Base-by-base conservation (phyloP, 2,329 filamentous ascomycete genomes). In the Graphium sp. region DNA sequence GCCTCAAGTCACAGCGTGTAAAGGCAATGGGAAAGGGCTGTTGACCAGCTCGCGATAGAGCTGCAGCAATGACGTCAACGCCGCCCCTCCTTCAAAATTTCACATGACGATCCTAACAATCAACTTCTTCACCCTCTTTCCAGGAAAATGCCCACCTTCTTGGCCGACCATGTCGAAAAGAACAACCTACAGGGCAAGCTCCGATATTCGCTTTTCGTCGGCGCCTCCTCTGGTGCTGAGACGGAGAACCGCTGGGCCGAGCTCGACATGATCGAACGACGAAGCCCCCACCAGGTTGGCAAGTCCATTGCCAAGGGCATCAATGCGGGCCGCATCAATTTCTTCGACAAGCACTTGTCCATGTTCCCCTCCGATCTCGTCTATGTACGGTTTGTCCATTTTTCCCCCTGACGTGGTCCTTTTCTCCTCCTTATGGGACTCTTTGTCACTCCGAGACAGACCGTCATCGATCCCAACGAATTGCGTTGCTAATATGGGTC, bases 201-300 rank as follows among this genome's bases (percentile, higher is more conserved):
- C 40, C 80, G 80, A 44, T 92, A 91, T 62, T 76, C 72, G 32
- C 66, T 92, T 12, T 92, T 92, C 40, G 83, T 91, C 7, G 84
- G 83, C 30, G 83, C 83, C n/a, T 87, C 79, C 5, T 84, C 80
- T 11, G 83, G 83, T 21, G 78, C 82, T 12, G 83, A 89, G 56
- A 92, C 83, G 0, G 83, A 92, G 59, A 89, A 89, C 53, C 66
- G 83, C 51, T 92, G 84, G 84, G 83, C 84, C n/a, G 53, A 59
- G 5, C 59, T 87, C 37, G 76, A 92, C 55, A 92, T 92, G 83
- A 92, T 92, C 43, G 76, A 87, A 56, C 66, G 82, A 32, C 69
- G 83, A 32, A 69, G 71, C 40, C 83, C 83, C 32, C 83, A 92
- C 55, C 83, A 92, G 49, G 83, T 92, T 35, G 83, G 83, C 46